A percentile compares a stretch with the other conserved stretches of the same genome.
Evolutionary conservation across 805 yeast species (phyloP).

Genomic region (Hanseniaspora singularis): DNA sequence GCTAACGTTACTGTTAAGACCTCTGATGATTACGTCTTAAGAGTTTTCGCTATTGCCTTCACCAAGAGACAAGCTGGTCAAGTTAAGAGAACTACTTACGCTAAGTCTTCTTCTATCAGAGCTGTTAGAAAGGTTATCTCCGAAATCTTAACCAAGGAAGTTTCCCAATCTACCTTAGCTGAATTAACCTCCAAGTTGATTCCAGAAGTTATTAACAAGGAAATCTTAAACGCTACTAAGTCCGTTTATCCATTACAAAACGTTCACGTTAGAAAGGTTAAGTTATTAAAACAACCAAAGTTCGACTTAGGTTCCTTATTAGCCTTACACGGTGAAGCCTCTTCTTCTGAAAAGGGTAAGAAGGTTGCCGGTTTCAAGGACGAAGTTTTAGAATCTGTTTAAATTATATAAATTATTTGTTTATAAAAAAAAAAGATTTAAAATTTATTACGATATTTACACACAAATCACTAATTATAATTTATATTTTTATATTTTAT

Average conservation of each 20-base stretch:
- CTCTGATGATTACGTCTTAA: slow-evolving; percentile 90
- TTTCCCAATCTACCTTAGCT: slow-evolving; percentile 84
- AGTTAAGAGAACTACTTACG: slow-evolving; percentile 94
- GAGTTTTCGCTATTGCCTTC: slow-evolving; percentile 96
- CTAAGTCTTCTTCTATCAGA: slow-evolving; percentile 94
- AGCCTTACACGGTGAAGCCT: slow-evolving; percentile 92
- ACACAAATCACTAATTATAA: background rate
- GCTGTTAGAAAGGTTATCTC: slow-evolving; percentile 93
- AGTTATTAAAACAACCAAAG: slow-evolving; percentile 96
- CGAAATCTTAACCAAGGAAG: slow-evolving; percentile 95
- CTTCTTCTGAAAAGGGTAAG: slow-evolving; percentile 87
- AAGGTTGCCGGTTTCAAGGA: slow-evolving; percentile 96
- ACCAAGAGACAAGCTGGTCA: slow-evolving; percentile 96
- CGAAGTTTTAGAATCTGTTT: slow-evolving; percentile 94
- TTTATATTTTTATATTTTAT: background rate
- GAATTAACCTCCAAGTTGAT: slow-evolving; percentile 94
- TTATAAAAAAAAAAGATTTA: slow-evolving; percentile 1
- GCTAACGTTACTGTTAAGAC: slow-evolving; percentile 97
- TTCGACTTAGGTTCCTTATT: slow-evolving; percentile 93
- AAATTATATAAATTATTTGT: slow-evolving; percentile 29
- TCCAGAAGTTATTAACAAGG: slow-evolving; percentile 98
- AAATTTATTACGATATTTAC: slow-evolving; percentile 2
- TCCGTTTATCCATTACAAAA: slow-evolving; percentile 94
- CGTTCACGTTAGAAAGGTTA: slow-evolving; percentile 97
- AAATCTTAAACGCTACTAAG: slow-evolving; percentile 91